Evolutionary conservation across 805 yeast species (phyloP).

Genomic region (Grigorovia transvaalensis): DNA sequence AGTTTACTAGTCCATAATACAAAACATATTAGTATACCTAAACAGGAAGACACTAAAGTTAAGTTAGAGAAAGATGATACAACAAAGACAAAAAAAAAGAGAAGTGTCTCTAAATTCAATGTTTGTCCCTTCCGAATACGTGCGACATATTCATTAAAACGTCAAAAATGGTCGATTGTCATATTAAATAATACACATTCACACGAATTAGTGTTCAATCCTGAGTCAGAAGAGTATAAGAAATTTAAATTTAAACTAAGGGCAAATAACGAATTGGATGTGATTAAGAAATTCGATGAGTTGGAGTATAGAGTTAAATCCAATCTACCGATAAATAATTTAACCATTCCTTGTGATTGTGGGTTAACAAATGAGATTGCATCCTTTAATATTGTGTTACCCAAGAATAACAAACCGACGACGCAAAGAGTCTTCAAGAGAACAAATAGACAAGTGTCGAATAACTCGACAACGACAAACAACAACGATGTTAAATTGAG

Average conservation of each 20-base stretch:
- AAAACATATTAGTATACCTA: background rate
- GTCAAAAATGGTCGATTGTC: slow-evolving; percentile 48
- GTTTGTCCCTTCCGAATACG: slow-evolving; percentile 54
- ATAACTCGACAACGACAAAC: background rate
- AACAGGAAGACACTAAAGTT: background rate
- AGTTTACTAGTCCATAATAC: slow-evolving; percentile 6
- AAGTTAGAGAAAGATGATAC: background rate
- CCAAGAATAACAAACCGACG: slow-evolving; percentile 6
- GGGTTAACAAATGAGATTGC: slow-evolving; percentile 29
- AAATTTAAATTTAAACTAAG: slow-evolving; percentile 25
- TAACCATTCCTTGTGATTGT: slow-evolving; percentile 30
- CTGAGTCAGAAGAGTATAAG: slow-evolving; percentile 28
- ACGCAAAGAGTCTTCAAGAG: background rate
- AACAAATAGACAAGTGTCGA: background rate
- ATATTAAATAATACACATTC: slow-evolving; percentile 52
- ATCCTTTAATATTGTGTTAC: slow-evolving; percentile 27
- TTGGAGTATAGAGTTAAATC: slow-evolving; percentile 26
- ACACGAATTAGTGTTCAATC: slow-evolving; percentile 35
- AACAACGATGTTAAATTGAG: background rate
- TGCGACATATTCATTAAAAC: slow-evolving; percentile 47
- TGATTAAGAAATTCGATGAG: slow-evolving; percentile 29
- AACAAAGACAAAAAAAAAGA: slow-evolving; percentile 14
- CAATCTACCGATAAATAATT: slow-evolving; percentile 25
- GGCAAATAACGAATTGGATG: slow-evolving; percentile 22
- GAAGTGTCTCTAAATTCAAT: slow-evolving; percentile 27